A percentile compares a stretch with the other conserved stretches of the same genome.
phyloP scores from a whole-genome alignment of 148 eudicot species.

The Fagopyrum esculentum region DNA sequence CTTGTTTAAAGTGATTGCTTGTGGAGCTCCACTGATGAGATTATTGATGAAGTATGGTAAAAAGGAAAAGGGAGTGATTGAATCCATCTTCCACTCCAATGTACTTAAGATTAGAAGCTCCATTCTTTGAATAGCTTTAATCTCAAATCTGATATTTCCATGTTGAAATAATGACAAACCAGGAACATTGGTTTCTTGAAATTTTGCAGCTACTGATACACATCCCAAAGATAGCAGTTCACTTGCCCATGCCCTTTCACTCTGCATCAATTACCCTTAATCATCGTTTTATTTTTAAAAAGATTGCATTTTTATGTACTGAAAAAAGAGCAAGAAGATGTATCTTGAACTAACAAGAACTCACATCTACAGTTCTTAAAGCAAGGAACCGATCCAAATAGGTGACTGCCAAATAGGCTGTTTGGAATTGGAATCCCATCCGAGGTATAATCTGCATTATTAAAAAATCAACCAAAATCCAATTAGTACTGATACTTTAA shows the following conservation, averaged over 20 bases:
- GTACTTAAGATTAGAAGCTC: conserved; percentile 43
- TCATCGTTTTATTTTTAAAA: neutral
- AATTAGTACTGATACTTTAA: neutral
- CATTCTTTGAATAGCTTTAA: conserved; percentile 44
- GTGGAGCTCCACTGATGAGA: conserved; percentile 14
- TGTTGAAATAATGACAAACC: conserved; percentile 21
- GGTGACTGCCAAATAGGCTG: conserved; percentile 19
- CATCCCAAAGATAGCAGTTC: conserved; percentile 36
- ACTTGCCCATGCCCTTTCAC: conserved; percentile 32
- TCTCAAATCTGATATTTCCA: conserved; percentile 27
- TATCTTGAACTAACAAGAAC: neutral
- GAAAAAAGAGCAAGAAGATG: neutral
- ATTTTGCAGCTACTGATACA: conserved; percentile 44
- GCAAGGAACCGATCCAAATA: conserved; percentile 25
- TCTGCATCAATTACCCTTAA: conserved; percentile 14
- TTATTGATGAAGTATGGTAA: conserved; percentile 25
- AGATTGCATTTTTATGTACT: neutral
- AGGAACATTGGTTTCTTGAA: conserved; percentile 40
- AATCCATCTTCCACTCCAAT: conserved; percentile 48
- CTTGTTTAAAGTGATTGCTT: conserved; percentile 13
- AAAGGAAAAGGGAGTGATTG: conserved; percentile 40
- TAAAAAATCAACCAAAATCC: neutral
- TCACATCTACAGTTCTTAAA: conserved; percentile 13
- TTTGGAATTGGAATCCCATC: conserved; percentile 18
- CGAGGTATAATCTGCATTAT: conserved; percentile 14